Evolutionary conservation across 164 flowering plant species (phyloP).

Genomic region (Houttuynia cordata): DNA sequence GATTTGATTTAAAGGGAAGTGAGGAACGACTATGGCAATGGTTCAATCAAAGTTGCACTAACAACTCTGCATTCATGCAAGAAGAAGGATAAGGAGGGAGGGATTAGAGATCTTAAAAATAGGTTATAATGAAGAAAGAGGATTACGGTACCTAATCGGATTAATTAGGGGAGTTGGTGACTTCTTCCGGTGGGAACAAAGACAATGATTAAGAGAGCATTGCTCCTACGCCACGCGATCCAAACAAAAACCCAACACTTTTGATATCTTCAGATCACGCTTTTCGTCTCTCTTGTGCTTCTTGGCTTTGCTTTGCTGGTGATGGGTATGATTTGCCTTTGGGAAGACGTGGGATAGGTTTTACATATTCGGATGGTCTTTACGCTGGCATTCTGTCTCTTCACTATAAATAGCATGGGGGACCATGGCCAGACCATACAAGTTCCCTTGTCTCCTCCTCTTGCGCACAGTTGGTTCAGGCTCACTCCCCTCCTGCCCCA

Average conservation of each 20-base stretch:
- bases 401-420: too few species aligned
- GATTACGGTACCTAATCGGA: neutral
- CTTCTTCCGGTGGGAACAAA: neutral
- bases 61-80: neutral
- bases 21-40: too few species aligned
- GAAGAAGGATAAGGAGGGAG: neutral
- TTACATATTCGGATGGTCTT: neutral
- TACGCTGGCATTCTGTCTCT: too few species aligned
- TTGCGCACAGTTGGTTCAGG: too few species aligned
- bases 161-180: neutral
- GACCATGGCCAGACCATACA: too few species aligned
- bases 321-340: neutral
- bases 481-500: too few species aligned
- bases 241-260: too few species aligned
- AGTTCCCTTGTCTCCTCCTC: too few species aligned
- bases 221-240: neutral
- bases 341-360: neutral
- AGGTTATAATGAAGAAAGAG: too few species aligned
- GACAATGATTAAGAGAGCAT: neutral
- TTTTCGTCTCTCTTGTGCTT: neutral
- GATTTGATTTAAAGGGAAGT: neutral
- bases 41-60: neutral
- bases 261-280: too few species aligned
- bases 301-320: neutral
- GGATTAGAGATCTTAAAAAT: too few species aligned